Conservation (phyloP, 345 rosid species). For the Eucalyptus globulus region DNA sequence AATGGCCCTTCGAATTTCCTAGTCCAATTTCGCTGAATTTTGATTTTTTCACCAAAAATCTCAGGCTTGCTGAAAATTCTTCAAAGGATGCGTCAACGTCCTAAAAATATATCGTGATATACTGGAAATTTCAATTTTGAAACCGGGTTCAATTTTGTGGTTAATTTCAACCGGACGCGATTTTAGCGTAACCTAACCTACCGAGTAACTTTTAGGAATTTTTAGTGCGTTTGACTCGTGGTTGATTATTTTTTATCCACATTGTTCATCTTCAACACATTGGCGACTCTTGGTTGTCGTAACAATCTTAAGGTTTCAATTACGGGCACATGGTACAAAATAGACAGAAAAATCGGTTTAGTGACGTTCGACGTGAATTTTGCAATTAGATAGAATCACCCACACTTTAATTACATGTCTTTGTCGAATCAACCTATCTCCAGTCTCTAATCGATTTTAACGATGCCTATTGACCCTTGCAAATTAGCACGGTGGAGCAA, state of each 20-base stretch:
- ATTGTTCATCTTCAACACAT: too few relatives aligned
- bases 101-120: too few relatives aligned
- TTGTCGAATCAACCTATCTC: fast-evolving
- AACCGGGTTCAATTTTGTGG: fast-evolving
- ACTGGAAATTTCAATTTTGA: fast-evolving
- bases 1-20: too few relatives aligned
- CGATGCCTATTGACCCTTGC: fast-evolving
- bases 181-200: fast-evolving
- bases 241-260: too few relatives aligned
- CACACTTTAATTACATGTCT: too few relatives aligned
- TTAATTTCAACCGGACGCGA: fast-evolving
- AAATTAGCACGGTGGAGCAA: fast-evolving
- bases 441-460: fast-evolving
- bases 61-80: fast-evolving
- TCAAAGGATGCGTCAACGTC: fast-evolving
- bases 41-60: too few relatives aligned
- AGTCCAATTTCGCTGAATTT: fast-evolving
- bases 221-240: fast-evolving
- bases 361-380: fast-evolving
- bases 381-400: fast-evolving
- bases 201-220: too few relatives aligned
- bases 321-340: fast-evolving
- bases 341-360: too few relatives aligned
- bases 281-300: fast-evolving
- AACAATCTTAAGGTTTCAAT: fast-evolving